phyloP scores from a whole-genome alignment of 352 stramenopile genomes.

The Phytophthora chlamydospora region DNA sequence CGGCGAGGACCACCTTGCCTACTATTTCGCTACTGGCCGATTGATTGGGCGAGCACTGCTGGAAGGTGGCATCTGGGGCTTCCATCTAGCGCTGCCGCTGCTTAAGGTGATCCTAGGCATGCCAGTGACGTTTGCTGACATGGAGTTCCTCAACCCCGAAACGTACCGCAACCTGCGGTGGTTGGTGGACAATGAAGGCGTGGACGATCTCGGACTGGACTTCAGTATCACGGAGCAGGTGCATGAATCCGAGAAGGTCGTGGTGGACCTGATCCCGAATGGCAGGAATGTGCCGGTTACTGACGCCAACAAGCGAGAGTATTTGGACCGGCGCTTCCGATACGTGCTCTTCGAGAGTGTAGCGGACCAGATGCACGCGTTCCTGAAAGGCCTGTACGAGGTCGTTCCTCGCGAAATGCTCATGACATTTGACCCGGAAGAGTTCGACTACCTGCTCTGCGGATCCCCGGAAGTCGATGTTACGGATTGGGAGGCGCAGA shows the following conservation, averaged over 20 bases:
- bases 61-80: constrained; percentile 92
- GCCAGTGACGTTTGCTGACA: constrained; percentile 93
- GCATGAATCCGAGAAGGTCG: constrained; percentile 33
- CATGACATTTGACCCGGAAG: constrained; percentile 97
- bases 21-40: constrained; percentile 65
- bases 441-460: constrained; percentile 97
- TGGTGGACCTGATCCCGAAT: constrained; percentile 56
- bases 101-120: constrained; percentile 98
- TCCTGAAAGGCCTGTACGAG: constrained; percentile 96
- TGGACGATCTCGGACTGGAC: constrained; percentile 63
- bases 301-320: constrained; percentile 95
- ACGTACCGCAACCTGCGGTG: constrained; percentile 60
- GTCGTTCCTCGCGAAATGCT: constrained; percentile 95
- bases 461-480: constrained; percentile 96
- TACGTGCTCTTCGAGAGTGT: constrained; percentile 68
- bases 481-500: constrained; percentile 94
- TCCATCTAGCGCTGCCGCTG: constrained; percentile 94
- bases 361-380: constrained; percentile 56
- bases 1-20: constrained; percentile 65
- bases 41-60: constrained; percentile 67
- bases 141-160: constrained; percentile 79
- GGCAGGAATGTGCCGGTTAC: constrained; percentile 86
- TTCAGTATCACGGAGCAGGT: constrained; percentile 59
- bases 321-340: constrained; percentile 87
- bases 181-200: constrained; percentile 57